Evolutionary conservation across 1,284 basidiomycete species (phyloP).

Genomic region (Fomitopsis palustris): DNA sequence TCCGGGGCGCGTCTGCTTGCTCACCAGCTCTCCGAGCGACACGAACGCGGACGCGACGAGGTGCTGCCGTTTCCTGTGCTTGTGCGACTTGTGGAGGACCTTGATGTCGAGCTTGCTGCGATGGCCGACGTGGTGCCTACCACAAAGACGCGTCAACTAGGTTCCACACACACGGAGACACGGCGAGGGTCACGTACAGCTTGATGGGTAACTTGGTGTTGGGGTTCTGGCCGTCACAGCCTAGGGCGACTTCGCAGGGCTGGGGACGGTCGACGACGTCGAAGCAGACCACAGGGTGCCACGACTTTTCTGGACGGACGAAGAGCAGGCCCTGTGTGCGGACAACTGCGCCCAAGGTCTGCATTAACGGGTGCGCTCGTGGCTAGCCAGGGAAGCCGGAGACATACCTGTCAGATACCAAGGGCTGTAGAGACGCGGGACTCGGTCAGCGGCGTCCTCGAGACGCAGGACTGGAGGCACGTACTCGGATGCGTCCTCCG

Average conservation of each 20-base stretch:
- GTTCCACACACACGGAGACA: too few relatives aligned
- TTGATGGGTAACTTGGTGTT: slow-evolving; percentile 51
- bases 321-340: slow-evolving; percentile 30
- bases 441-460: not conserved
- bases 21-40: slow-evolving; percentile 48
- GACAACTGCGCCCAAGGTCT: slow-evolving; percentile 20
- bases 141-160: not conserved
- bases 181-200: slow-evolving; percentile 38
- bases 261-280: slow-evolving; percentile 44
- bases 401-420: not conserved
- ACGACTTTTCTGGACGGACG: slow-evolving; percentile 37
- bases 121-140: slow-evolving; percentile 34
- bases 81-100: slow-evolving; percentile 47
- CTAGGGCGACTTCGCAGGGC: slow-evolving; percentile 51
- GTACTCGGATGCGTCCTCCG: not conserved
- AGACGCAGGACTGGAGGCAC: not conserved
- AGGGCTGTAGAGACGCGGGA: not conserved
- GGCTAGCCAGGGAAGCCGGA: not conserved
- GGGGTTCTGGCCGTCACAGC: slow-evolving; percentile 64
- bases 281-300: slow-evolving; percentile 60
- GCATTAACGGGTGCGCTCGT: too few relatives aligned
- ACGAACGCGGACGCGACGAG: slow-evolving; percentile 48
- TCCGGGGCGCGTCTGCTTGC: slow-evolving; percentile 33
- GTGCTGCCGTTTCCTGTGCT: slow-evolving; percentile 50
- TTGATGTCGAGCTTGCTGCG: slow-evolving; percentile 46